Evolutionary conservation across 176 grass and related monocot genomes (phyloP), one percentile per base, ranked within the genome.

Genomic region (Cenchrus fungigraminus): DNA sequence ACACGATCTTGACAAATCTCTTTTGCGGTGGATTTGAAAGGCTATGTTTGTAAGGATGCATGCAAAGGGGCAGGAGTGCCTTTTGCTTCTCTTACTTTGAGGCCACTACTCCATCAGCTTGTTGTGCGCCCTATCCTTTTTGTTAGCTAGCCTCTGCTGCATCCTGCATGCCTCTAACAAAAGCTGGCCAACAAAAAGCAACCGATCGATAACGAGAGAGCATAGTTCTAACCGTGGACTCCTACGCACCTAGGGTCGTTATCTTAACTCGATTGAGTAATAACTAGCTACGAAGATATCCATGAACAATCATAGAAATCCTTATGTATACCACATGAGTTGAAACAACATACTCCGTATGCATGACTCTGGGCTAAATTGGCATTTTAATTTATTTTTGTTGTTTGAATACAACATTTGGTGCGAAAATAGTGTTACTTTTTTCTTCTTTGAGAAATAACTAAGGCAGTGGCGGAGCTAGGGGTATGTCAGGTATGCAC

Each of bases 11-110:
- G 65, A 83, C 58, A 90, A 86, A 86, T 83, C 84, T 83, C 73
- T 72, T 86, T 86, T 66, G 58, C 40, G 29, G 56, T 78, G 79
- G 88, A 90, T 86, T 90, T 90, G 83, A 90, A 90, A 90, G 79
- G 73, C 79, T 86, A 83, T 79, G 83, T 86, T 90, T 86, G 88
- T 90, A 86, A 86, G 84, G 88, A 83, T 86, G 73, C 79, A 56
- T 81, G 79, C 64, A 81, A 82, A 86, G 58, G 88, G 88, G 79
- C 83, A 82, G 73, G 66, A 73, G 83, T n/a, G 56, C 79, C 83
- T 78, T 90, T 86, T 59, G 73, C 84, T 66, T 82, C 88, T 82
- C 88, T 78, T 90, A 90, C 56, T 90, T 86, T 86, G 78, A 90
- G 80, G 79, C 79, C 77, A 90, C 83, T 77, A 86, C 64, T 90